Evolutionary conservation across 345 rosid species (phyloP).

Genomic region (Syzygium grande): DNA sequence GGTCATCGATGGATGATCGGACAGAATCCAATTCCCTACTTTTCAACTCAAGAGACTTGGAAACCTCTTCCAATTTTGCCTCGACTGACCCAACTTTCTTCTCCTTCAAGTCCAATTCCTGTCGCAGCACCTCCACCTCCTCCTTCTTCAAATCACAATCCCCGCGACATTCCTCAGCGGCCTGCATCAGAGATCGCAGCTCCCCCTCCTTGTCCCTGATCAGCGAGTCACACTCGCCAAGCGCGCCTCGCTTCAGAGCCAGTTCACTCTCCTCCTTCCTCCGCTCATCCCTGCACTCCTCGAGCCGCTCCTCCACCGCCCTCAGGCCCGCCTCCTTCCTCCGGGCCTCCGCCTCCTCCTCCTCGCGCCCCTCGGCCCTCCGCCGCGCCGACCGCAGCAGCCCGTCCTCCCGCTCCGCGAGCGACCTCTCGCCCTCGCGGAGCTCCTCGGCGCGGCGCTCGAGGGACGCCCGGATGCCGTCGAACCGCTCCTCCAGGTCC

Average conservation of each 20-base stretch:
- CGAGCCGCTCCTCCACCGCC: background rate
- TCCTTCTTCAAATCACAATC: background rate
- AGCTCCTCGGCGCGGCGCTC: background rate
- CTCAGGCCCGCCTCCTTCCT: conserved; percentile 8
- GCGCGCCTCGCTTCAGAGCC: background rate
- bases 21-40: background rate
- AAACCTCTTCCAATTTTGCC: background rate
- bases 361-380: background rate
- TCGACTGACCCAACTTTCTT: background rate
- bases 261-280: background rate
- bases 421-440: background rate
- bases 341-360: background rate
- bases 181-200: background rate
- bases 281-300: conserved; percentile 1
- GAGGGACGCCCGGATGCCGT: background rate
- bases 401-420: background rate
- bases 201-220: background rate
- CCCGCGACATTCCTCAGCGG: background rate
- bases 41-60: background rate
- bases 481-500: conserved; percentile 9
- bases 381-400: background rate
- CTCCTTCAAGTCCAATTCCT: background rate
- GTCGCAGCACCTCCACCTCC: background rate
- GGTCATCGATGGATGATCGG: background rate
- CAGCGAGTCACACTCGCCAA: background rate